Evolutionary conservation across 345 rosid genomes (phyloP), one percentile per base, ranked within the genome.

Genomic region (Eucalyptus regnans): DNA sequence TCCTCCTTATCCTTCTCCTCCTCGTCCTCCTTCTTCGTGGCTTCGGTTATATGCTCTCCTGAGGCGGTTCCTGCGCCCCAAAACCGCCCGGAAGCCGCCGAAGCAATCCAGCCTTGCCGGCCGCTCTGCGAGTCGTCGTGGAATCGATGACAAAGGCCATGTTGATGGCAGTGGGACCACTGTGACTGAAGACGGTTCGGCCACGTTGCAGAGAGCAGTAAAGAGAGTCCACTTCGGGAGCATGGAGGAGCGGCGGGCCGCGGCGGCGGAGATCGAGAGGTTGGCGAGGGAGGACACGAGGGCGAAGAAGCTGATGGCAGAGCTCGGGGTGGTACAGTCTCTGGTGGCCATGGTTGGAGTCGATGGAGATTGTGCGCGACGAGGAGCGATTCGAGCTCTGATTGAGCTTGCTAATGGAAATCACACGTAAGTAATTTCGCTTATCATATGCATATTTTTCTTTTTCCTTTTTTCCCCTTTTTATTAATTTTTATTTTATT

Each of bases 151-250:
- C 15, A 7, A 10, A 20, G 29, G 22, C 29, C 14, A 41, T 5
- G 48, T 3, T 7, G 27, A 41, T 11, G 16, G 27, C 48, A 4
- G 2, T 41, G 84, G 29, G 48, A 22, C 29, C 84, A 3, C 84
- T 0, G 13, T 4, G 15, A 22, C 15, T 44, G 84, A 76, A 76
- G 84, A 76, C 5, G 84, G 84, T 76, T 41, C 93, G 76, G 91
- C 92, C 90, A 92, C 90, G 87, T 87, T 98, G 85, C 99, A 95
- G 52, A 98, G 90, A 90, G 93, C 98, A 9, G 99, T 98, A 76
- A 98, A 98, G 93, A 94, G 90, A 87, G 94, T 98, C 92, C 96
- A 94, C 91, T 98, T 98, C 17, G 99, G 99, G 46, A 94, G 91
- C 76, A 92, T 91, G 91, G 96, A 95, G 83, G 99, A 96, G 92